Conservation (phyloP, 2,329 filamentous ascomycete genomes). For the Alternaria triticimaculans region DNA sequence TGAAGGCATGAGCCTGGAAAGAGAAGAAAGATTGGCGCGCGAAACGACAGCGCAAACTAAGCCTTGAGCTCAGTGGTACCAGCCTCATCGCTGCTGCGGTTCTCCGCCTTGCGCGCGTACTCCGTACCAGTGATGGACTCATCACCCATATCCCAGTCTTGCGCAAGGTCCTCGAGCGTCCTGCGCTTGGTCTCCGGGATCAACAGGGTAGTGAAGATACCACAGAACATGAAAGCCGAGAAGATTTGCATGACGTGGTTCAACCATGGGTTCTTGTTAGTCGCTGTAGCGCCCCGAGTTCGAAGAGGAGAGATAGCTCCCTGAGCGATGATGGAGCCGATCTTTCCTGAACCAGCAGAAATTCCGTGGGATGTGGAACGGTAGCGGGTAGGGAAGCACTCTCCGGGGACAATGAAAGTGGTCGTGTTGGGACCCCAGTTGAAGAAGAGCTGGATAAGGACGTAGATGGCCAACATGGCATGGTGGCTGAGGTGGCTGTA, state of each 20-base stretch:
- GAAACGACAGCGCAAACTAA: not conserved
- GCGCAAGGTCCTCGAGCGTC: constrained; percentile 73
- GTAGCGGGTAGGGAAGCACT: constrained; percentile 59
- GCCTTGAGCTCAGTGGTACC: constrained; percentile 12
- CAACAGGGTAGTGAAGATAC: constrained; percentile 70
- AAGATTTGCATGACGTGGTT: constrained; percentile 79
- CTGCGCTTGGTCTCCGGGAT: constrained; percentile 79
- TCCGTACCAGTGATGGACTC: constrained; percentile 41
- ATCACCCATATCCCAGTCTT: constrained; percentile 44
- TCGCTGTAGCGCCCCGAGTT: constrained; percentile 55
- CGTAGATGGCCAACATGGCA: constrained; percentile 55
- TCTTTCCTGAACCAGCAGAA: constrained; percentile 56
- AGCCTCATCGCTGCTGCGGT: constrained; percentile 28
- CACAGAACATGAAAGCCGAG: constrained; percentile 79
- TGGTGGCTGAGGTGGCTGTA: constrained; percentile 45
- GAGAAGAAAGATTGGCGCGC: not conserved
- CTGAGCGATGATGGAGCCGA: constrained; percentile 59
- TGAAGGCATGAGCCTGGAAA: not conserved
- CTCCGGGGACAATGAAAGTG: constrained; percentile 60
- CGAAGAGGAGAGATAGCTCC: constrained; percentile 56
- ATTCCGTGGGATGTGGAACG: constrained; percentile 58
- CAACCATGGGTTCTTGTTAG: constrained; percentile 66
- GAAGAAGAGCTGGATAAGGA: constrained; percentile 60
- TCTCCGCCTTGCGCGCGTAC: constrained; percentile 25
- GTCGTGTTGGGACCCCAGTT: constrained; percentile 59